phyloP scores from a whole-genome alignment of 2,329 filamentous ascomycete genomes.

The Colletotrichum sp. region DNA sequence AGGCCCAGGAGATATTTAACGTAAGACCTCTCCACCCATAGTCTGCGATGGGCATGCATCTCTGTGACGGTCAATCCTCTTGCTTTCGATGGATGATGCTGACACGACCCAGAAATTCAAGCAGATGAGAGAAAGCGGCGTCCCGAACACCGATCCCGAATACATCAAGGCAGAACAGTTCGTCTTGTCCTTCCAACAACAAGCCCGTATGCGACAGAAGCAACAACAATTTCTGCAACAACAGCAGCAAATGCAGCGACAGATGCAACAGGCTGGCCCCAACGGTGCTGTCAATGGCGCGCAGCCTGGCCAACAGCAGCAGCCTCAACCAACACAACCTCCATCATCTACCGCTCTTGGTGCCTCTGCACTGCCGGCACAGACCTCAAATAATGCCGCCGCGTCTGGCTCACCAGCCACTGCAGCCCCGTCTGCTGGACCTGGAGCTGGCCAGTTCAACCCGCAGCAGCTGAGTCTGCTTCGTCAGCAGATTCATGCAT shows the following conservation, averaged over 20 bases:
- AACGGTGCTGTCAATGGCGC: conserved; percentile 62
- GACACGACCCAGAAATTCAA: conserved; percentile 73
- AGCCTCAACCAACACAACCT: conserved; percentile 39
- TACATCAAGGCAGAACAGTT: conserved; percentile 83
- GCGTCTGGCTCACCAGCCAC: conserved; percentile 36
- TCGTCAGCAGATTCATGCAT: conserved; percentile 86
- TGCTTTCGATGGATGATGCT: not conserved
- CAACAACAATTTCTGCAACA: conserved; percentile 49
- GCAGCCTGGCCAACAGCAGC: conserved; percentile 36
- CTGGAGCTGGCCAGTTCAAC: conserved; percentile 62
- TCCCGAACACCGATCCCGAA: conserved; percentile 83
- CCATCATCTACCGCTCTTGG: conserved; percentile 37
- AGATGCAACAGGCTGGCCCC: conserved; percentile 55
- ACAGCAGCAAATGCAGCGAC: conserved; percentile 50
- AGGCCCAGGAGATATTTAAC: conserved; percentile 76
- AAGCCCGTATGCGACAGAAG: conserved; percentile 59
- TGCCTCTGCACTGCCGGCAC: conserved; percentile 40
- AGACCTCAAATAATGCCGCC: conserved; percentile 26
- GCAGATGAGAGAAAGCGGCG: conserved; percentile 85
- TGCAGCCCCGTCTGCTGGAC: conserved; percentile 26
- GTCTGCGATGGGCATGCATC: not conserved
- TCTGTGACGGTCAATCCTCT: not conserved
- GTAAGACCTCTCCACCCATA: conserved; percentile 47
- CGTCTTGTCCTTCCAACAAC: conserved; percentile 73
- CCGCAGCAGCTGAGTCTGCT: conserved; percentile 80